Conservation (phyloP, 1,284 basidiomycete genomes). For the Meripilus lineatus region DNA sequence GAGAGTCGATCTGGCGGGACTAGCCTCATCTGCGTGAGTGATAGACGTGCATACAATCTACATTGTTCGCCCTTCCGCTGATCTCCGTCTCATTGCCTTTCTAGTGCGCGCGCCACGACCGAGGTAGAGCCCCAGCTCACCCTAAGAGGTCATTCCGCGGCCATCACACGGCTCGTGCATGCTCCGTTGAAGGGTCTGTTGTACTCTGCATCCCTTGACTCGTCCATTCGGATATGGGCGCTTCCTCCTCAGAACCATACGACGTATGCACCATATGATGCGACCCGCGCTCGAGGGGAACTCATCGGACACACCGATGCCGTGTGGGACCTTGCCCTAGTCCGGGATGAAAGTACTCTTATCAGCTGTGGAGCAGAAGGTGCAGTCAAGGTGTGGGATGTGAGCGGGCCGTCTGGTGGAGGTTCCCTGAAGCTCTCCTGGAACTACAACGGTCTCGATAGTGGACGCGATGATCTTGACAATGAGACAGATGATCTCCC, state of each 20-base stretch:
- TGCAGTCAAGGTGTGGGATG: constrained; percentile 90
- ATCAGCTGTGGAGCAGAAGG: constrained; percentile 92
- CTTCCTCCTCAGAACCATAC: constrained; percentile 69
- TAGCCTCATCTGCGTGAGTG: constrained; percentile 70
- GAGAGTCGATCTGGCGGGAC: constrained; percentile 72
- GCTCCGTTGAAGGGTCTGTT: constrained; percentile 72
- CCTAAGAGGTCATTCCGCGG: constrained; percentile 87
- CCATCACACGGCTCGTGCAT: constrained; percentile 88
- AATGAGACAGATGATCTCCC: constrained; percentile 52
- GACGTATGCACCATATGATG: constrained; percentile 87
- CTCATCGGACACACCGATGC: constrained; percentile 92
- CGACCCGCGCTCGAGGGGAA: constrained; percentile 69
- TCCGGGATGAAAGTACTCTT: constrained; percentile 72
- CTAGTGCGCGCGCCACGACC: constrained; percentile 58
- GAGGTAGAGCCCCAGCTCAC: constrained; percentile 91
- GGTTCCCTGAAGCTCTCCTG: constrained; percentile 70
- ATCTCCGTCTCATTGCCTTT: constrained; percentile 7
- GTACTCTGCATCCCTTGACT: constrained; percentile 91
- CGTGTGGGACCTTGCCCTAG: constrained; percentile 89
- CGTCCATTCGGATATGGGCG: constrained; percentile 89
- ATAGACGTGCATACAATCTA: constrained; percentile 9
- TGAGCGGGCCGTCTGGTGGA: constrained; percentile 54
- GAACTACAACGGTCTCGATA: constrained; percentile 72
- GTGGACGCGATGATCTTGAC: constrained; percentile 28
- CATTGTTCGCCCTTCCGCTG: constrained; percentile 14